Percentiles rank a stretch among this genome's conserved stretches.
phyloP scores from a whole-genome alignment of 2,329 filamentous ascomycete species.

The Venturia effusa region DNA sequence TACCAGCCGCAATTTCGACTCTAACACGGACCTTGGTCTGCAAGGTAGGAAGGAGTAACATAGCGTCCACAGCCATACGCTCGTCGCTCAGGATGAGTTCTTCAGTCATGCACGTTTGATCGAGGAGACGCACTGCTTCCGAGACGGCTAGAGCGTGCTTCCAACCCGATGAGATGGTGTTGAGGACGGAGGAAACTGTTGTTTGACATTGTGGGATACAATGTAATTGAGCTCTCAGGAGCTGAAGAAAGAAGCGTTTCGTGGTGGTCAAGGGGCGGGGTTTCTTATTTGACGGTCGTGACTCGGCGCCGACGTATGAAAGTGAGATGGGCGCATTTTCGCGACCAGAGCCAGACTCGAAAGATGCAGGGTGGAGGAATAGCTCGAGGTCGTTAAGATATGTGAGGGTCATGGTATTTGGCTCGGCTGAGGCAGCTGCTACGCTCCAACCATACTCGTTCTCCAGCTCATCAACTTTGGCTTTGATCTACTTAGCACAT shows the following conservation, averaged over 20 bases:
- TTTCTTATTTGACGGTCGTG: constrained; percentile 26
- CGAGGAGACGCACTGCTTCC: constrained; percentile 50
- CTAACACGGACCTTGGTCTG: constrained; percentile 57
- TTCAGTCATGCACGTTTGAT: constrained; percentile 53
- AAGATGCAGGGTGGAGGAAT: constrained; percentile 56
- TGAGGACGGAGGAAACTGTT: constrained; percentile 46
- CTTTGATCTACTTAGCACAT: constrained; percentile 39
- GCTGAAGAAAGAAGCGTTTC: constrained; percentile 65
- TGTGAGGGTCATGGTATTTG: constrained; percentile 55
- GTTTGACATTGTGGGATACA: constrained; percentile 48
- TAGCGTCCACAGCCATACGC: constrained; percentile 49
- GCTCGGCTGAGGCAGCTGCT: constrained; percentile 48
- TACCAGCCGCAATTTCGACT: constrained; percentile 44
- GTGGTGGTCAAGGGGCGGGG: constrained; percentile 50
- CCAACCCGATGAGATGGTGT: constrained; percentile 53
- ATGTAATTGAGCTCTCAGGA: constrained; percentile 57
- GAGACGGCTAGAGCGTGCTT: constrained; percentile 49
- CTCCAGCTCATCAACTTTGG: constrained; percentile 55
- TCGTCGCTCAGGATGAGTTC: constrained; percentile 53
- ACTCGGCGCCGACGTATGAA: constrained; percentile 48
- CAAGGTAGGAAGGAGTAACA: constrained; percentile 52
- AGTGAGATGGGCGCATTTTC: constrained; percentile 53
- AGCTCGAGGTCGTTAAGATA: constrained; percentile 64
- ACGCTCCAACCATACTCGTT: constrained; percentile 61
- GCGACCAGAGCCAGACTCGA: constrained; percentile 30